These are phyloP conservation scores for Cytospora paraplurivora DNA, from an alignment of 2,329 filamentous ascomycete genomes.

Conservation along the genomic window DNA sequence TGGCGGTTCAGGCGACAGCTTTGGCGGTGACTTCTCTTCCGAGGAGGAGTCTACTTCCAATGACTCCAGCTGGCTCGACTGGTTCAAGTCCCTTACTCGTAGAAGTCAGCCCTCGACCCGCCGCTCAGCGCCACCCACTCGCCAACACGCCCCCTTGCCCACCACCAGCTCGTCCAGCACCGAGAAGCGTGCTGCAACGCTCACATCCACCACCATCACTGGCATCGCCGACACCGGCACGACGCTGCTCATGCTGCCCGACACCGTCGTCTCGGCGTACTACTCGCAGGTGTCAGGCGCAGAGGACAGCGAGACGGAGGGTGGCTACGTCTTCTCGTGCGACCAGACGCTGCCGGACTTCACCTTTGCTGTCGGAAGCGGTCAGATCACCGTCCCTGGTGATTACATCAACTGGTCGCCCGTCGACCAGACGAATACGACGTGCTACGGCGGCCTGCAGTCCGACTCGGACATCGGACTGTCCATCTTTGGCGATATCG, in stretches of 20 bases:
- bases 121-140: not conserved
- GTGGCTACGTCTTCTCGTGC: slow-evolving; percentile 50
- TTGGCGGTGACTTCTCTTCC: not conserved
- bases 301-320: slow-evolving; percentile 38
- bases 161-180: not conserved
- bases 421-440: slow-evolving; percentile 29
- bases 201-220: slow-evolving; percentile 34
- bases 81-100: slow-evolving; percentile 10
- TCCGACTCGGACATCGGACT: slow-evolving; percentile 34
- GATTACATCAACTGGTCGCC: slow-evolving; percentile 41
- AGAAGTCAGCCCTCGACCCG: not conserved
- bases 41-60: not conserved
- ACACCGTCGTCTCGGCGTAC: slow-evolving; percentile 46
- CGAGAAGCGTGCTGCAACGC: slow-evolving; percentile 28
- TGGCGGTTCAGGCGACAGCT: not conserved
- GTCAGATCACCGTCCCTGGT: slow-evolving; percentile 47
- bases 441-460: slow-evolving; percentile 42
- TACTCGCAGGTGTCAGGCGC: slow-evolving; percentile 47
- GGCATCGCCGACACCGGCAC: slow-evolving; percentile 55
- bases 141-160: not conserved
- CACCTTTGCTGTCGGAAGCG: slow-evolving; percentile 44
- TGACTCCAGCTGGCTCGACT: slow-evolving; percentile 1
- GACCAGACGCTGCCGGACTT: slow-evolving; percentile 45
- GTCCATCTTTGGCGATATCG: slow-evolving; percentile 36
- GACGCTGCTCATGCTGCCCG: slow-evolving; percentile 50